Conservation (phyloP, 2,329 filamentous ascomycete species). For the Neofusicoccum laricinum region DNA sequence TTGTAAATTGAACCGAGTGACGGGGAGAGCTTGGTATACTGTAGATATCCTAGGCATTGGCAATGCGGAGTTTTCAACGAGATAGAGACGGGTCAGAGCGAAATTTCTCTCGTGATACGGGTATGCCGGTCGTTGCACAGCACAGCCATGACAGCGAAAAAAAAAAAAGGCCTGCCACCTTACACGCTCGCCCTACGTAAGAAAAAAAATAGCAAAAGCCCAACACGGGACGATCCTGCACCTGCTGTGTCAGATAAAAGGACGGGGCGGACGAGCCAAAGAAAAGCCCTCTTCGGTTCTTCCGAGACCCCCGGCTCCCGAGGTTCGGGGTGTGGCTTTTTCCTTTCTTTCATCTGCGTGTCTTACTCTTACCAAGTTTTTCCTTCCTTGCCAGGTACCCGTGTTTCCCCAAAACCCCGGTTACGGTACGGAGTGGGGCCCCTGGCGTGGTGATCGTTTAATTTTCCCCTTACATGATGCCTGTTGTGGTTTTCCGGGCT, state of each 20-base stretch:
- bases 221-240: conserved; percentile 2
- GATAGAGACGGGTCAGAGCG: too few relatives aligned
- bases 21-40: neutral
- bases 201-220: neutral
- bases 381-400: neutral
- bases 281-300: neutral
- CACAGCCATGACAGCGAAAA: neutral
- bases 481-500: neutral
- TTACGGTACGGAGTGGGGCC: too few relatives aligned
- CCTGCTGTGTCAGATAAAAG: neutral
- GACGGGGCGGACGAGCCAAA: too few relatives aligned
- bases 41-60: neutral
- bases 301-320: neutral
- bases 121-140: too few relatives aligned
- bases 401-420: too few relatives aligned
- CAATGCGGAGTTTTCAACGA: neutral
- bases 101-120: too few relatives aligned
- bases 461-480: neutral
- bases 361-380: neutral
- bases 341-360: neutral
- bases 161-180: neutral
- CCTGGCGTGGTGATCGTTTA: neutral
- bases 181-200: neutral
- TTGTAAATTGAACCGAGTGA: too few relatives aligned
- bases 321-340: neutral